A percentile compares a stretch with the other conserved stretches of the same genome.
Evolutionary conservation across 345 rosid genomes (phyloP).

Genomic region (Psidium friedrichsthalianum): DNA sequence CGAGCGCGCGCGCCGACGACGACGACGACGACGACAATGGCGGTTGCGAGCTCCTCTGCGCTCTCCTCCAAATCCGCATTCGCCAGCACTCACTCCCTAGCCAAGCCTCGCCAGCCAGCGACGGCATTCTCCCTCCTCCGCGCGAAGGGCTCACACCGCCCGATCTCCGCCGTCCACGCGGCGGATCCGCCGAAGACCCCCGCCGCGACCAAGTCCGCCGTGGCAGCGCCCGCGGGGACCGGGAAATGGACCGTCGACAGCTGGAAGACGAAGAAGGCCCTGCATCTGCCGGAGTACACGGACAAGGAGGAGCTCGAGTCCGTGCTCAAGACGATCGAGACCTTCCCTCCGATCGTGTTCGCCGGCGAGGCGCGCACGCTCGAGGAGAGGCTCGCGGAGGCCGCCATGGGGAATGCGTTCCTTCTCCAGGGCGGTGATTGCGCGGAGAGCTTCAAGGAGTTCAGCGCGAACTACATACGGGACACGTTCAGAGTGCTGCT

Average conservation of each 20-base stretch:
- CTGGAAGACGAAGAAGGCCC: background rate
- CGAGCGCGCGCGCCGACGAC: background rate
- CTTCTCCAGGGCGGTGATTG: background rate
- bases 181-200: slow-evolving; percentile 30
- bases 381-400: background rate
- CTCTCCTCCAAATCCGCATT: background rate
- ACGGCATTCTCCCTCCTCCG: slow-evolving; percentile 16
- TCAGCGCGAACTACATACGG: background rate
- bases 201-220: slow-evolving; percentile 8
- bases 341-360: background rate
- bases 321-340: background rate
- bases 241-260: slow-evolving; percentile 1
- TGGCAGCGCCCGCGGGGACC: background rate
- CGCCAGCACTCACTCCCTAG: background rate
- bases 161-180: slow-evolving; percentile 30
- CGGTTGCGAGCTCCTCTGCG: background rate
- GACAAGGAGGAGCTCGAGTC: background rate
- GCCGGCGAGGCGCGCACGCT: background rate
- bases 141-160: slow-evolving; percentile 12
- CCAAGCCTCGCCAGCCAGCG: slow-evolving; percentile 11
- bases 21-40: background rate
- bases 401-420: background rate
- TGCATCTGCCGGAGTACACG: background rate
- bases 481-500: slow-evolving; percentile 24
- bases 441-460: background rate